phyloP scores from a whole-genome alignment of 73 alveolate species.

The Paramecium bursaria region DNA sequence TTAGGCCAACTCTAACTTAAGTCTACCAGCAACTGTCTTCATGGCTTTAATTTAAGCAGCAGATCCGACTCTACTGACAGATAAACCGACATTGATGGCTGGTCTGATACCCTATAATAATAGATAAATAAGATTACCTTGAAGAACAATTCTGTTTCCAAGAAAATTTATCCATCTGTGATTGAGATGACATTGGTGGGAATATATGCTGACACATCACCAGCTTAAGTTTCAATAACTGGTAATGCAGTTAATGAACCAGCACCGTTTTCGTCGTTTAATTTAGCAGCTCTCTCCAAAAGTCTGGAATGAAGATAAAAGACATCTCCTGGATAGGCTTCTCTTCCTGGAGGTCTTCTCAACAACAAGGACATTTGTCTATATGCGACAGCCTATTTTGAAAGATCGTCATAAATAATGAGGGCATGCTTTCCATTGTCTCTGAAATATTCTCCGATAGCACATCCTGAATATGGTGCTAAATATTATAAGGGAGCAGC shows the following conservation, averaged over 20 bases:
- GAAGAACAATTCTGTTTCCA: slow-evolving; percentile 96
- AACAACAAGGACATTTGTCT: slow-evolving; percentile 93
- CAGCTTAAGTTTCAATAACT: slow-evolving; percentile 98
- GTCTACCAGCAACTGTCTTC: slow-evolving; percentile 97
- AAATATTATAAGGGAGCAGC: slow-evolving; percentile 92
- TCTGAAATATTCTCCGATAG: slow-evolving; percentile 97
- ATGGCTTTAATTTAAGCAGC: slow-evolving; percentile 98
- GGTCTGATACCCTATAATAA: slow-evolving; percentile 92
- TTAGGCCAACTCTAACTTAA: slow-evolving; percentile 95
- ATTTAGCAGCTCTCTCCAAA: slow-evolving; percentile 97
- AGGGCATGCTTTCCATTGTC: slow-evolving; percentile 97
- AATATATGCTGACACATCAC: slow-evolving; percentile 97
- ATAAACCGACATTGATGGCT: slow-evolving; percentile 98
- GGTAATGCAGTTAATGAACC: slow-evolving; percentile 98
- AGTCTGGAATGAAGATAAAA: slow-evolving; percentile 85
- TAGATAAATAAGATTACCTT: slow-evolving; percentile 50
- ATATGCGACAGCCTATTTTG: slow-evolving; percentile 97
- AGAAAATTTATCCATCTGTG: slow-evolving; percentile 98
- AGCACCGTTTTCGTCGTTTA: slow-evolving; percentile 86
- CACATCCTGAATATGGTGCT: slow-evolving; percentile 99
- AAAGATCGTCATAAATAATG: slow-evolving; percentile 95
- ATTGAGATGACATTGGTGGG: slow-evolving; percentile 98
- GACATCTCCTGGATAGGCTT: slow-evolving; percentile 98
- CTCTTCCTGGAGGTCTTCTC: slow-evolving; percentile 98
- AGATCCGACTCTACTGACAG: slow-evolving; percentile 97